A percentile compares a stretch with the other conserved stretches of the same genome.
These are phyloP conservation scores for Heimioporus retisporus DNA, from an alignment of 1,284 basidiomycete species.

Conservation along the genomic window DNA sequence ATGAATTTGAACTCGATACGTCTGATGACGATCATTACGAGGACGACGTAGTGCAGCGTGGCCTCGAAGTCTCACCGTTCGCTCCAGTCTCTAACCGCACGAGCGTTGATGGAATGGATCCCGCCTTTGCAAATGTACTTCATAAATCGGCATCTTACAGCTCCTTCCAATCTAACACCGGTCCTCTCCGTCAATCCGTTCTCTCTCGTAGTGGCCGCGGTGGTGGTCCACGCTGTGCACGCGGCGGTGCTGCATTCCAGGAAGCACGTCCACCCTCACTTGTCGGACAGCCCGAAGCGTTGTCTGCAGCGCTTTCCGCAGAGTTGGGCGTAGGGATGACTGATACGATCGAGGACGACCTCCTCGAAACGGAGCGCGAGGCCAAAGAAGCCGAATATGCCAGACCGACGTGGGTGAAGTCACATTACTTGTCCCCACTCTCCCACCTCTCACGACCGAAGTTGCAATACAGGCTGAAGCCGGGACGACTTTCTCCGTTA, in stretches of 20 bases:
- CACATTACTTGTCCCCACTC: slow-evolving; percentile 37
- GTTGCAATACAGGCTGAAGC: slow-evolving; percentile 46
- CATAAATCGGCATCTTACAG: slow-evolving; percentile 67
- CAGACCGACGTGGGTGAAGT: slow-evolving; percentile 61
- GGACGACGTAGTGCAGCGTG: slow-evolving; percentile 46
- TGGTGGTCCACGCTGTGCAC: slow-evolving; percentile 60
- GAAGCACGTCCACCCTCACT: slow-evolving; percentile 74
- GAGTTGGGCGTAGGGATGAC: slow-evolving; percentile 70
- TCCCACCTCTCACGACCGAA: slow-evolving; percentile 44
- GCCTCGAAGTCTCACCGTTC: slow-evolving; percentile 51
- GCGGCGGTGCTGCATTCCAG: slow-evolving; percentile 74
- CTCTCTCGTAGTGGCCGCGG: slow-evolving; percentile 61
- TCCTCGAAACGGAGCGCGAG: slow-evolving; percentile 60
- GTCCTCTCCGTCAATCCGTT: slow-evolving; percentile 67
- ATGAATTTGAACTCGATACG: slow-evolving; percentile 39
- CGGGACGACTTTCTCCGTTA: slow-evolving; percentile 30
- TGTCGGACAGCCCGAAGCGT: slow-evolving; percentile 73
- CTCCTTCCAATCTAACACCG: slow-evolving; percentile 58
- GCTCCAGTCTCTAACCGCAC: slow-evolving; percentile 62
- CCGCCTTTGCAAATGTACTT: slow-evolving; percentile 81
- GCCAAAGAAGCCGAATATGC: slow-evolving; percentile 67
- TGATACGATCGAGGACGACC: slow-evolving; percentile 52
- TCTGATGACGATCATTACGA: slow-evolving; percentile 53
- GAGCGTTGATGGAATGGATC: slow-evolving; percentile 88
- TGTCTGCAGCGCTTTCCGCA: slow-evolving; percentile 56